Conservation (phyloP, 176 grass and related monocot species). For the Bolboschoenus planiculmis region DNA sequence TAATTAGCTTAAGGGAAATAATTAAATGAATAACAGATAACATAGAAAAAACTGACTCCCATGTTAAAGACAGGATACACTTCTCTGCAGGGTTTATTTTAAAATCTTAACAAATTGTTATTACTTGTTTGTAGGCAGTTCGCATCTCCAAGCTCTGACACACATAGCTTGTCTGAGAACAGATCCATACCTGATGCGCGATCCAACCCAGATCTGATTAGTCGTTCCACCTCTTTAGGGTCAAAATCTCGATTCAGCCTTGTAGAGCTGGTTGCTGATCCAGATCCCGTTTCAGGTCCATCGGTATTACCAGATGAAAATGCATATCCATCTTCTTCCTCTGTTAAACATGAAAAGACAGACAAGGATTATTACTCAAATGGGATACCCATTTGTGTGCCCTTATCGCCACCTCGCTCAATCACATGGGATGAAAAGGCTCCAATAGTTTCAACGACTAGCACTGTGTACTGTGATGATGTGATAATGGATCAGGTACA, state of each 20-base stretch:
- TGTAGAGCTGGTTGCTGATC: slow-evolving; percentile 48
- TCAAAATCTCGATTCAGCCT: slow-evolving; percentile 60
- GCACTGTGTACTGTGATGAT: slow-evolving; percentile 57
- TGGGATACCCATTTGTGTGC: not conserved
- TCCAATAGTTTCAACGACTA: slow-evolving; percentile 54
- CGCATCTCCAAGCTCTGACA: slow-evolving; percentile 59
- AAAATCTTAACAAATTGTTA: slow-evolving; percentile 19
- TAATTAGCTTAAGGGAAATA: not conserved
- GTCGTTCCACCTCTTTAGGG: slow-evolving; percentile 81
- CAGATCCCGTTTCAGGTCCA: slow-evolving; percentile 25
- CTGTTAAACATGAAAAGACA: slow-evolving; percentile 18
- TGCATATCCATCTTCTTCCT: slow-evolving; percentile 17
- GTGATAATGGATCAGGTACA: slow-evolving; percentile 53
- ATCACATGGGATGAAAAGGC: slow-evolving; percentile 82
- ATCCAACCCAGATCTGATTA: slow-evolving; percentile 67
- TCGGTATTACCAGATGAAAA: slow-evolving; percentile 24
- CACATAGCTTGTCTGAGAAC: slow-evolving; percentile 58
- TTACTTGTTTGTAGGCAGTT: slow-evolving; percentile 43
- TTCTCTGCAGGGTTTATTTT: not conserved
- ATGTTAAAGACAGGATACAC: not conserved
- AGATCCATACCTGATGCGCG: slow-evolving; percentile 48
- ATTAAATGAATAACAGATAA: not conserved
- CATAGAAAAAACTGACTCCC: not conserved
- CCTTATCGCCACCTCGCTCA: not conserved
- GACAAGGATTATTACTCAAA: not conserved